Percentiles rank a stretch among this genome's conserved stretches.
These are phyloP conservation scores for Aspergillus brunneoviolaceus DNA, from an alignment of 2,329 filamentous ascomycete genomes.

Conservation along the genomic window DNA sequence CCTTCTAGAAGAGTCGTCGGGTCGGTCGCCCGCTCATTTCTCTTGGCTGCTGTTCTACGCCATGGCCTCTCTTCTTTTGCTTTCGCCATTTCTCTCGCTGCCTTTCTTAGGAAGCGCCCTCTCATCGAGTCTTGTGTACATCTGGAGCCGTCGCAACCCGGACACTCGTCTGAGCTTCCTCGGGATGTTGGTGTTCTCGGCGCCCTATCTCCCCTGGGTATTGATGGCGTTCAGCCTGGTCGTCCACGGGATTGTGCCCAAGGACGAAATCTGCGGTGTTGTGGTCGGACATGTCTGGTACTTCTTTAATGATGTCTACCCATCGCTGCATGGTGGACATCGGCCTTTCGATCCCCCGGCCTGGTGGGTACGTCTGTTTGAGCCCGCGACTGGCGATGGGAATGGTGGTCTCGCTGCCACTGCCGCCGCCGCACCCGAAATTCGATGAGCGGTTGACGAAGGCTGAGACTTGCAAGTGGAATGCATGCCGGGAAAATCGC, in stretches of 20 bases:
- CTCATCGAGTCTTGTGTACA: conserved; percentile 91
- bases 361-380: conserved; percentile 89
- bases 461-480: background rate
- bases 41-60: conserved; percentile 91
- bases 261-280: conserved; percentile 94
- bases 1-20: conserved; percentile 91
- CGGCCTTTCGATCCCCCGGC: conserved; percentile 82
- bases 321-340: conserved; percentile 79
- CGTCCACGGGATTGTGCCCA: conserved; percentile 85
- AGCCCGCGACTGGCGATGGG: conserved; percentile 30
- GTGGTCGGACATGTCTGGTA: conserved; percentile 97
- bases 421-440: conserved; percentile 32
- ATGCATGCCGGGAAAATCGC: background rate
- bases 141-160: conserved; percentile 94
- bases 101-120: conserved; percentile 92
- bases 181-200: conserved; percentile 85
- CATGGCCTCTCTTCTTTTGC: conserved; percentile 71
- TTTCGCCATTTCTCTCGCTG: conserved; percentile 86
- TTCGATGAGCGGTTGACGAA: conserved; percentile 26
- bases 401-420: conserved; percentile 27
- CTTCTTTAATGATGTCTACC: conserved; percentile 96
- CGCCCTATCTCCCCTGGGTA: conserved; percentile 94
- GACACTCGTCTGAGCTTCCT: conserved; percentile 87
- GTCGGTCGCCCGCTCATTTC: conserved; percentile 86
- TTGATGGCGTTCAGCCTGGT: conserved; percentile 88